A percentile compares a stretch with the other conserved stretches of the same genome.
Evolutionary conservation across 768 basidiomycete species (phyloP).

Genomic region (Roridomyces roridus): DNA sequence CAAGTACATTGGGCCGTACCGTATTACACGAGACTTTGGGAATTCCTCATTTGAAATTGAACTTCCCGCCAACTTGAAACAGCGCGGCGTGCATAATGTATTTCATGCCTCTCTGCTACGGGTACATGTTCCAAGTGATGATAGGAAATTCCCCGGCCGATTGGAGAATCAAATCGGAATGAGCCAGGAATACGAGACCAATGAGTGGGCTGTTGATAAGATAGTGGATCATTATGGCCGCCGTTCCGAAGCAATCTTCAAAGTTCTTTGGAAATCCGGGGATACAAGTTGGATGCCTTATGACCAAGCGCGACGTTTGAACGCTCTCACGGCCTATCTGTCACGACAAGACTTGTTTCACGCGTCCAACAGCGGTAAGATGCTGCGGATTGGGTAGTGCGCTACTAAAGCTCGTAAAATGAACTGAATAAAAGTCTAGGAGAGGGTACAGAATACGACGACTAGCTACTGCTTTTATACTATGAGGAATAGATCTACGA

Average conservation of each 20-base stretch:
- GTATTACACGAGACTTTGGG: conserved; percentile 16
- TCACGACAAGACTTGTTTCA: no score
- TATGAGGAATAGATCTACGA: no score
- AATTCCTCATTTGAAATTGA: conserved; percentile 26
- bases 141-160: background rate
- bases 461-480: no score
- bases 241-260: no score
- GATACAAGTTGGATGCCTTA: no score
- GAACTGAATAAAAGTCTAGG: no score
- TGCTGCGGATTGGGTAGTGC: no score
- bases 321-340: conserved; percentile 33
- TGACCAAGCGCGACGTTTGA: conserved; percentile 13
- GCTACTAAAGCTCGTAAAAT: no score
- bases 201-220: conserved; percentile 28
- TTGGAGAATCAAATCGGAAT: background rate
- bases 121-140: background rate
- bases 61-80: conserved; percentile 28
- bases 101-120: background rate
- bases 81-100: conserved; percentile 10
- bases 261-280: no score
- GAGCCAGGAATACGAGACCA: background rate
- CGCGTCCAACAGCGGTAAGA: no score
- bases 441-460: no score
- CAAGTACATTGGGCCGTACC: conserved; percentile 38
- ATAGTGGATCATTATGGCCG: no score